Evolutionary conservation across 805 yeast genomes (phyloP), one percentile per base, ranked within the genome.

Genomic region (Monosporozyma aquatica): DNA sequence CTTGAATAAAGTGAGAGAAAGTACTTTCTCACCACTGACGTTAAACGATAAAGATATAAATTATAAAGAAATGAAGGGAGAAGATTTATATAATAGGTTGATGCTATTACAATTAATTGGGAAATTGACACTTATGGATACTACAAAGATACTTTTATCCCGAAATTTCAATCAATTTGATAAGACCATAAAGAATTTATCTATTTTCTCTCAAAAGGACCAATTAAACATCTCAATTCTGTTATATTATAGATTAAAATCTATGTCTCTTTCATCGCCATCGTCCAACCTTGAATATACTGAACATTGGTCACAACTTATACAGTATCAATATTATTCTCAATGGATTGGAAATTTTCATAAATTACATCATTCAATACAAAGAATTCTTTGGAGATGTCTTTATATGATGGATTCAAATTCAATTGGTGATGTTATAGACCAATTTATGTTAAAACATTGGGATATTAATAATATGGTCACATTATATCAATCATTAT

Each of bases 321-420:
- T 57, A 13, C 42, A 45, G 26, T 28, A 44, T 10, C 22, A 37
- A n/a, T 53, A 38, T 36, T 37, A 33, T 25, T 22, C 33, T 4
- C 24, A 34, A 17, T 57, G 59, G 59, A 24, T 57, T 8, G 9
- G 20, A 9, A 22, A 48, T 22, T 57, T 48, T 33, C 35, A 41
- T 22, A 32, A 35, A 4, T 44, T 55, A 21, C 50, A 43, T 22
- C 42, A 45, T 15, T 45, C 54, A 6, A 46, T 50, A 3, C 52
- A 50, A 32, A 46, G 61, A 43, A 44, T 57, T 9, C 46, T 54
- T 33, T 57, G 61, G 61, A 52, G 57, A 43, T 54, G 59, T 42
- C 21, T 47, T 10, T 32, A 33, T 14, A n/a, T n/a, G 20, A 33
- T 15, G 24, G 29, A 37, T 9, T 11, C 26, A 15, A 27, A 38